Evolutionary conservation across 1,284 basidiomycete genomes (phyloP), one percentile per base, ranked within the genome.

Genomic region (Ceratobasidium theobromae): DNA sequence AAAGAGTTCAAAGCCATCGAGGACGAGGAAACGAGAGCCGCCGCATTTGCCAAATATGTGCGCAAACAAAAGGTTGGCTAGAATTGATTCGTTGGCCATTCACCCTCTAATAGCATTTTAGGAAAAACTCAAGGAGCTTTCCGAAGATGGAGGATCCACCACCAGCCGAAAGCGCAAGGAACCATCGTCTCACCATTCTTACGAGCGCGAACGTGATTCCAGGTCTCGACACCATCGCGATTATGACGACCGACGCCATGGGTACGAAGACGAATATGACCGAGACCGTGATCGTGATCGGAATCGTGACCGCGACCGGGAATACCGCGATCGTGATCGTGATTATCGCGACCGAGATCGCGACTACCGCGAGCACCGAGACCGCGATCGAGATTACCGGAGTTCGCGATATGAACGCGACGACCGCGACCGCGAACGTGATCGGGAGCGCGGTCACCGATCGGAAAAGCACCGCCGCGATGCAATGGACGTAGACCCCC

Each of bases 41-140:
- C 83, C 2, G 93, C 94, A 0, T 97, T 92, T 75, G 78, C 84
- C 14, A 96, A 95, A 76, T 95, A 87, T 74, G 81, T 93, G 60
- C 90, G 89, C 75, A 80, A 94, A 66, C 91, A 95, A 75, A 94
- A 93, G 81, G 91, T 82, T 32, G 12, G 30, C 33, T n/a, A 41
- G 4, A 28, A 12, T 14, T 12, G 4, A 16, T n/a, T 21, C 35
- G 25, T 18, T 53, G 5, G 16, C 16, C 33, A 45, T 8, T 25
- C 23, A 14, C 53, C 54, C 30, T 45, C 69, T 66, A 6, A 21
- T 49, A 28, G 6, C 30, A 65, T 54, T 66, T 46, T 71, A 89
- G 86, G 92, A 93, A 74, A 87, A 88, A 60, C 75, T 88, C 58
- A 82, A 88, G 48, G 91, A 94, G 53, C 81, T 76, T 8, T 91